Evolutionary conservation across 257 asterid genomes (phyloP).

Genomic region (Salvia hispanica): DNA sequence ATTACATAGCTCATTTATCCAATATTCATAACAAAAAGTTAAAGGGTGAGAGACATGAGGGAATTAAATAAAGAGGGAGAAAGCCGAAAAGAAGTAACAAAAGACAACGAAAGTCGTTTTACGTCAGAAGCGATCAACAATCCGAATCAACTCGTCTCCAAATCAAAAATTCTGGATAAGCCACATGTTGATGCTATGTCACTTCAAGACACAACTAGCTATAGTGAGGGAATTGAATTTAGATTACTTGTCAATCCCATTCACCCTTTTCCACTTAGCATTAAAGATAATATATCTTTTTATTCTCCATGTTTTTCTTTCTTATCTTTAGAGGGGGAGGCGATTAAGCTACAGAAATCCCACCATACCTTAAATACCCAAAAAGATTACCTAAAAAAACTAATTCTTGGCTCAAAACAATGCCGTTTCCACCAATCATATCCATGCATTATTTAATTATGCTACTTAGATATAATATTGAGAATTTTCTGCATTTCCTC

Average conservation of each 20-base stretch:
- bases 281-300: slow-evolving; percentile 47
- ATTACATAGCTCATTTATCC: too few species aligned
- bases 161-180: not conserved
- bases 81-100: too few species aligned
- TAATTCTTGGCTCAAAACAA: slow-evolving; percentile 45
- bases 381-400: slow-evolving; percentile 34
- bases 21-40: too few species aligned
- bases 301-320: slow-evolving; percentile 40
- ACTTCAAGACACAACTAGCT: slow-evolving; percentile 44
- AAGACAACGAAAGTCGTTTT: too few species aligned
- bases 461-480: slow-evolving; percentile 26
- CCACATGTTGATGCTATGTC: slow-evolving; percentile 43
- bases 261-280: slow-evolving; percentile 51
- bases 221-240: slow-evolving; percentile 40
- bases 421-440: slow-evolving; percentile 42
- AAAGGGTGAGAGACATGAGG: too few species aligned
- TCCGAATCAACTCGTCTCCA: too few species aligned
- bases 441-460: not conserved
- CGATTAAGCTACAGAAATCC: slow-evolving; percentile 32
- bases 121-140: too few species aligned
- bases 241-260: slow-evolving; percentile 51
- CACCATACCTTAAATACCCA: slow-evolving; percentile 19
- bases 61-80: too few species aligned
- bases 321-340: not conserved
- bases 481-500: not conserved